These are phyloP conservation scores for Mallotus repandus DNA, from an alignment of 441 rosid species.

Conservation along the genomic window DNA sequence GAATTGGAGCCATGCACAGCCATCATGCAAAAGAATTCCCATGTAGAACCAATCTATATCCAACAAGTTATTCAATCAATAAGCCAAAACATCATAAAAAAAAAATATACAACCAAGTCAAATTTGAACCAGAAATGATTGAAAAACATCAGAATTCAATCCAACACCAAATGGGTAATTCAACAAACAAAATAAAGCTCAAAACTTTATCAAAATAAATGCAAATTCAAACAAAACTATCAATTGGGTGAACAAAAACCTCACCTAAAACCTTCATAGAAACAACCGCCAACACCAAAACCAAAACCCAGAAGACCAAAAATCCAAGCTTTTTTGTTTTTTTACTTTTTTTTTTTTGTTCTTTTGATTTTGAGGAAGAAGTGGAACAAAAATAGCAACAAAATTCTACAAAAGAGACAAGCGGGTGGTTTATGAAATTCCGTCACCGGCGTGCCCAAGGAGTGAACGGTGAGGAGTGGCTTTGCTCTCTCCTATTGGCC, in stretches of 20 bases:
- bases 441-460: slow-evolving; percentile 39
- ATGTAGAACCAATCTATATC: neutral
- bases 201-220: no score
- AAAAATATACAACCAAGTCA: slow-evolving; percentile 14
- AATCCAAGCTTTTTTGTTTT: slow-evolving; percentile 5
- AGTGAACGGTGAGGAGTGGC: slow-evolving; percentile 34
- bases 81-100: neutral
- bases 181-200: no score
- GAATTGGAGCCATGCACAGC: neutral
- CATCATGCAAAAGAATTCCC: slow-evolving; percentile 2
- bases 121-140: slow-evolving; percentile 16
- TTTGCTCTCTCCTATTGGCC: slow-evolving; percentile 14
- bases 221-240: neutral
- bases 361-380: neutral
- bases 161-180: neutral
- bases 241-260: slow-evolving; percentile 22
- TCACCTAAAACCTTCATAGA: slow-evolving; percentile 28
- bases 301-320: slow-evolving; percentile 13
- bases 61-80: slow-evolving; percentile 11
- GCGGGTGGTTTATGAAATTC: slow-evolving; percentile 20
- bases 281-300: slow-evolving; percentile 20
- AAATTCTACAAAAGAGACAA: neutral
- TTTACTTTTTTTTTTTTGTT: no score
- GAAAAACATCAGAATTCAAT: slow-evolving; percentile 10
- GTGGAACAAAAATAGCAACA: slow-evolving; percentile 1